Evolutionary conservation across 2,329 filamentous ascomycete species (phyloP), one percentile per base, ranked within the genome.

Genomic region (Exophiala sp.): DNA sequence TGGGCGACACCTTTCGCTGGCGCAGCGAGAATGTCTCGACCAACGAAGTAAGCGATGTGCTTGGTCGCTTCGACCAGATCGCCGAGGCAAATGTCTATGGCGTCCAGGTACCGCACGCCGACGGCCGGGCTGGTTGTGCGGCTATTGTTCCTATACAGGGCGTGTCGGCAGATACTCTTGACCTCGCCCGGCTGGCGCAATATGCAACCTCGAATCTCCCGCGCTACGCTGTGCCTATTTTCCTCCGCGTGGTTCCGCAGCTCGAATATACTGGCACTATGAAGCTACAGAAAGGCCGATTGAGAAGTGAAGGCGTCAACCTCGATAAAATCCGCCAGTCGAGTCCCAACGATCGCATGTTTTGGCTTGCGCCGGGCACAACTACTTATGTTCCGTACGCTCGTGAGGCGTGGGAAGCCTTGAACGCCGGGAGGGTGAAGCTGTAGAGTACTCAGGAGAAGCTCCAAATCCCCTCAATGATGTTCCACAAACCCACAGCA

Each of bases 1-100:
- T 77, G 40, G 75, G 75, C 19, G 75, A 78, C 56, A 78, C 75
- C 0, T 78, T 74, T 63, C 66, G 75, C 8, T 78, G 76, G 76
- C 75, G 93, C 70, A 83, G 82, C 50, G 86, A 91, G 66, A 91
- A 91, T 60, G 85, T 91, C 1, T 87, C 85, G 2, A 90, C 86
- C 0, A 81, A 78, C 49, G 88, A 95, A 66, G 89, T 95, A 14
- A 78, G 83, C 19, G 81, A 89, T 62, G 79, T 81, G 0, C 67
- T 95, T 0, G 83, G 86, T 14, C 68, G 73, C 0, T 84, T 89
- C 63, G 72, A 81, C 0, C 71, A 73, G 1, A 75, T 95, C 16
- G 71, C 77, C 37, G 88, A 95, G 69, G 85, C 86, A 19, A 94
- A 93, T 61, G 88, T 95, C 21, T 95, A 94, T 62, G 88, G 88